phyloP scores from a whole-genome alignment of 1,139 yeast species.

The Geotrichum reessii region DNA sequence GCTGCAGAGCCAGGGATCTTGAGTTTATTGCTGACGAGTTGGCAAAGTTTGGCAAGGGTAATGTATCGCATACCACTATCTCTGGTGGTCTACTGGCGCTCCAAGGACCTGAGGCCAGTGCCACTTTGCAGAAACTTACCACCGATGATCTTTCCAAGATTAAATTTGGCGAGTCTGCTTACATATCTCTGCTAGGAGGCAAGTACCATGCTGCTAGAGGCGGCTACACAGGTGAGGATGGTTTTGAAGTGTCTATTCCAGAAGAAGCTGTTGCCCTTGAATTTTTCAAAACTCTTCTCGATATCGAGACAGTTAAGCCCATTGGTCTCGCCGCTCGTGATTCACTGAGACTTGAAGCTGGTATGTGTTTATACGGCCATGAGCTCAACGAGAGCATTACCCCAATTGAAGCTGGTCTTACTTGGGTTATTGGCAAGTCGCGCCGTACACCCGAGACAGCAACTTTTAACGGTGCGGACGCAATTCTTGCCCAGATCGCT shows the following conservation, averaged over 20 bases:
- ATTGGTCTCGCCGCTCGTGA: constrained; percentile 97
- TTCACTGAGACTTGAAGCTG: constrained; percentile 91
- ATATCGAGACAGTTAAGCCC: constrained; percentile 59
- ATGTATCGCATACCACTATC: constrained; percentile 55
- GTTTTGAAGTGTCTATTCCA: constrained; percentile 85
- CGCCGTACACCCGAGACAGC: constrained; percentile 50
- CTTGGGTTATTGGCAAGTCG: constrained; percentile 83
- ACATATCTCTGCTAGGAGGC: constrained; percentile 45
- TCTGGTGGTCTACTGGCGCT: constrained; percentile 79
- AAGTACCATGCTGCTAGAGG: constrained; percentile 76
- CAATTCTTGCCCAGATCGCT: constrained; percentile 62
- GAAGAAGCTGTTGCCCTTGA: constrained; percentile 50
- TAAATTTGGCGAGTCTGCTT: constrained; percentile 69
- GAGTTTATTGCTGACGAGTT: constrained; percentile 55
- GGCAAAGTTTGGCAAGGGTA: constrained; percentile 36
- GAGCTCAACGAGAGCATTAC: constrained; percentile 77
- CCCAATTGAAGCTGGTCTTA: constrained; percentile 81
- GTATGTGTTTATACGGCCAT: constrained; percentile 95
- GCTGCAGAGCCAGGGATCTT: constrained; percentile 78
- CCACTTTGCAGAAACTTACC: constrained; percentile 60
- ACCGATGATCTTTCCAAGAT: constrained; percentile 52
- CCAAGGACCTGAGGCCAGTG: constrained; percentile 83
- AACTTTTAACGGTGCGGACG: constrained; percentile 72
- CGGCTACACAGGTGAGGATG: constrained; percentile 98
- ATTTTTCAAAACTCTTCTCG: constrained; percentile 58